Base-by-base conservation (phyloP, 768 basidiomycete genomes). In the Cubamyces lactineus region DNA sequence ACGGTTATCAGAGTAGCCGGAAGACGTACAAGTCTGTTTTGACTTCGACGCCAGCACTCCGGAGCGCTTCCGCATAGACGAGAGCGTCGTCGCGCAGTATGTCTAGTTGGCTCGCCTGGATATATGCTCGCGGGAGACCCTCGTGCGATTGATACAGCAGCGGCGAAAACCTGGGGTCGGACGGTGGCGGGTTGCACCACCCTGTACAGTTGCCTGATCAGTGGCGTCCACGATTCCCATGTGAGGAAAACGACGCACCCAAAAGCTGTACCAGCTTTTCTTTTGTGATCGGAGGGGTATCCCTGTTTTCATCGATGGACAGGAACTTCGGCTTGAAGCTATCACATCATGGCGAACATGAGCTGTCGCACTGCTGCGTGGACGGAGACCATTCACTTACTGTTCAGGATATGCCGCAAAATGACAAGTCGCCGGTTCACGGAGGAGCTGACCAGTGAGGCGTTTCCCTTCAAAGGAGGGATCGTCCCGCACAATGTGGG, bases 71-170 rank as follows among this genome's bases (percentile, higher is more conserved):
- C 43, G 67, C 73, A 48, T 72, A 74, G 5, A 73, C 48, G 11
- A 70, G 38, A 4, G 66, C 72, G 47, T 74, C 73, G 46, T 74
- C 73, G 15, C 71, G 64, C 38, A 72, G 40, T 1, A 68, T 66
- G 50, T 74, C 72, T 12, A 59, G n/a, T 1, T 70, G 70, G 38
- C 46, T 40, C 15, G 69, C 62, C 42, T 72, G 72, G 15, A 73
- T 59, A 47, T 67, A 72, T 15, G 65, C 59, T 1, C 68, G 67
- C 0, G 72, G 64, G 7, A 73, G 57, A 1, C 62, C 66, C 21
- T 47, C 59, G 55, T 67, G 69, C 16, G 43, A 23, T 2, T 42
- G 24, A n/a, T 17, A 50, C 39, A 39, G 39, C n/a, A 41, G 24
- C 5, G 57, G 48, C 43, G 23, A 43, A 38, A 9, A 53, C 43